Conservation (phyloP, 2,329 filamentous ascomycete species). For the Fusarium foetens region DNA sequence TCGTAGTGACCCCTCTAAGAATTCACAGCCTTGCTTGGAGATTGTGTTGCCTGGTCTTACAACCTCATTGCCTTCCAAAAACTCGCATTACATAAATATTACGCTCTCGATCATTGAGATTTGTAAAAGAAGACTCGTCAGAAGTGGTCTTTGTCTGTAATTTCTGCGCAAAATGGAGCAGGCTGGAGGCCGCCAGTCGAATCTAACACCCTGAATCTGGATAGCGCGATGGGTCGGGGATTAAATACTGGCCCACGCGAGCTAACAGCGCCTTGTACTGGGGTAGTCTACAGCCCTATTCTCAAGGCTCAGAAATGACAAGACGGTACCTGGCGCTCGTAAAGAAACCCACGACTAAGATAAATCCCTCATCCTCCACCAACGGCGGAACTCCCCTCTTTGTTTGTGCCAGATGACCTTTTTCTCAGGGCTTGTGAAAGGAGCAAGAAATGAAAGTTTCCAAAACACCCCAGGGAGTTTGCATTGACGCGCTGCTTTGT, state of each 20-base stretch:
- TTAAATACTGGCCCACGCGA: neutral
- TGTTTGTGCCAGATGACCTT: neutral
- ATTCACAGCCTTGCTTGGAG: accelerated
- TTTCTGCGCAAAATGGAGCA: neutral
- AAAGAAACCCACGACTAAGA: neutral
- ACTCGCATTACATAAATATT: neutral
- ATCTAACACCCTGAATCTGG: neutral
- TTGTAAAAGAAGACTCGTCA: neutral
- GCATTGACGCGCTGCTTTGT: neutral
- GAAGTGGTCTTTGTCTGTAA: no score
- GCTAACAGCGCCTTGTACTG: neutral
- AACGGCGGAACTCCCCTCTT: neutral
- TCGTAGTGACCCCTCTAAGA: accelerated
- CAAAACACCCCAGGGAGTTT: neutral
- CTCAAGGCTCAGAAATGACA: neutral
- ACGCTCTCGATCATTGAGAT: accelerated
- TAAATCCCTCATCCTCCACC: neutral
- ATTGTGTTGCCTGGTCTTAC: neutral
- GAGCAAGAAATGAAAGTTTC: neutral
- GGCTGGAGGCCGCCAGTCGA: neutral
- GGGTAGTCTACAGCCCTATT: neutral
- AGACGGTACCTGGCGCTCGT: neutral
- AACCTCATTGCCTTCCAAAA: neutral
- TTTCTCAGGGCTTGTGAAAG: neutral
- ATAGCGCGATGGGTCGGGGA: neutral